These are phyloP conservation scores for Acer saccharum DNA, from an alignment of 345 rosid species.

Conservation along the genomic window DNA sequence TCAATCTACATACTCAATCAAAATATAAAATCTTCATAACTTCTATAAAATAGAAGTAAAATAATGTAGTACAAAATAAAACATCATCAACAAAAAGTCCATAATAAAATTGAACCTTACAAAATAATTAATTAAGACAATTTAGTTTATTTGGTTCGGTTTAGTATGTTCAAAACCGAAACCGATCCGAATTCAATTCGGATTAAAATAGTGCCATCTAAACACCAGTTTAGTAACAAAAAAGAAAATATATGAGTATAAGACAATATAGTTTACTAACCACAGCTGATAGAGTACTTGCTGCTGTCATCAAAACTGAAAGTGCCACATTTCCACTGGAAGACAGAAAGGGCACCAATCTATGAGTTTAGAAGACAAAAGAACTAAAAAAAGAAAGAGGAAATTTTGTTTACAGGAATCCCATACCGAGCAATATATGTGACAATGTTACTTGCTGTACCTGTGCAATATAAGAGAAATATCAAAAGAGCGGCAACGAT, in stretches of 20 bases:
- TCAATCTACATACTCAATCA: too few species aligned
- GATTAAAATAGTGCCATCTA: not conserved
- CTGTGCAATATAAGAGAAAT: constrained; percentile 50
- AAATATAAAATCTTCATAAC: too few species aligned
- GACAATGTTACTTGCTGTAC: constrained; percentile 94
- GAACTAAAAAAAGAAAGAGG: constrained; percentile 5
- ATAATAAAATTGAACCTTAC: too few species aligned
- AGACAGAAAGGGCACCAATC: constrained; percentile 29
- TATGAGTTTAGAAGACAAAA: constrained; percentile 13
- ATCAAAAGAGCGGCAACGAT: constrained; percentile 14
- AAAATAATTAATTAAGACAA: too few species aligned
- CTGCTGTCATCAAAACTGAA: constrained; percentile 90
- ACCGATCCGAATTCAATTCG: too few species aligned
- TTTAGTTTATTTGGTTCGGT: too few species aligned
- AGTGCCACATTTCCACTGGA: constrained; percentile 89
- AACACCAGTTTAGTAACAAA: not conserved
- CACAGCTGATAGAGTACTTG: constrained; percentile 90
- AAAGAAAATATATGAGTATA: constrained; percentile 8
- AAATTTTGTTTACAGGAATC: constrained; percentile 9
- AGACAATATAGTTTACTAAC: constrained; percentile 43
- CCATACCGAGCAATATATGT: constrained; percentile 78
- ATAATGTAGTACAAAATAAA: too few species aligned
- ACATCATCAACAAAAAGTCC: too few species aligned
- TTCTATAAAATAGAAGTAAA: too few species aligned
- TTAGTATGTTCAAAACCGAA: too few species aligned